Evolutionary conservation across 1,139 yeast genomes (phyloP), one percentile per base, ranked within the genome.

Genomic region (Yamadazyma dushanensis): DNA sequence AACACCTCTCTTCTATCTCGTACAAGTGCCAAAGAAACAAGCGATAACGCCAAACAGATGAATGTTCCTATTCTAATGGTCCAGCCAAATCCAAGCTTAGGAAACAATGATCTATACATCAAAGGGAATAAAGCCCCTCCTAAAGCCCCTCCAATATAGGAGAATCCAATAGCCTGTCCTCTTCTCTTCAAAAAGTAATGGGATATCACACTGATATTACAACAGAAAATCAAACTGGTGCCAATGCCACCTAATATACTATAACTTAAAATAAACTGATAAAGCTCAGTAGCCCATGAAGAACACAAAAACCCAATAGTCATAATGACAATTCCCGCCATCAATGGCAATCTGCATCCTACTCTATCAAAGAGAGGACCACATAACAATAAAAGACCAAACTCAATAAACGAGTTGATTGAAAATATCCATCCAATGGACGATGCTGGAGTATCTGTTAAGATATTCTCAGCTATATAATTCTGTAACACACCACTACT

Each of bases 71-170:
- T 63, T 37, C 88, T 60, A 29, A 80, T 66, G 2, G 84, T 75
- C 86, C 87, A 81, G 14, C 67, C 73, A 51, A 66, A 82, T 2
- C 88, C 87, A 13, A 76, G 56, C 23, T 51, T 46, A 0, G 57
- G 60, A 46, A 71, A 73, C 39, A 79, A 58, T 20, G 61, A 53
- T 39, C 76, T 67, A 46, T 80, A 64, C 65, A 78, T 67, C 16
- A 80, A 54, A 0, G 87, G 81, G 53, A 75, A 78, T 3, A 77
- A 56, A 1, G 80, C 66, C 3, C 84, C 86, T 2, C 88, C 88
- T 3, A 78, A 55, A 6, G 81, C 73, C 1, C 84, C 85, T 3
- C 87, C 87, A 16, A 75, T 62, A 3, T 82, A 77, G 1, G 80
- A 78, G 2, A 77, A 45, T 0, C 83, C 80, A 23, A 76, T 57